Evolutionary conservation across 441 rosid species (phyloP).

Genomic region (Geranium incanum): DNA sequence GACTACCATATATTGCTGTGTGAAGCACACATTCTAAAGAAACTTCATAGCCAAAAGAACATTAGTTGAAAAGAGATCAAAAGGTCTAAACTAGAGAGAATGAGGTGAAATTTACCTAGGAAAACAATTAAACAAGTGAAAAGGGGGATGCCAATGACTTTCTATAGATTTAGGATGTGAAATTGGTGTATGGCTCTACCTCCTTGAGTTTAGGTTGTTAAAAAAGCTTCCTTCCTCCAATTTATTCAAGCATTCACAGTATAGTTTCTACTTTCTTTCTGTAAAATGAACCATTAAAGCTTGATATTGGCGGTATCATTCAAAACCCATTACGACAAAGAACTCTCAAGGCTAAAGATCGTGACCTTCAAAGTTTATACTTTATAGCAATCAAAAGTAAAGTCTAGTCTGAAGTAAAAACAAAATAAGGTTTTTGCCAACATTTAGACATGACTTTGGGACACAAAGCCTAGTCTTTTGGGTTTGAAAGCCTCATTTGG

Average conservation of each 20-base stretch:
- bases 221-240: not conserved
- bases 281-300: not conserved
- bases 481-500: not conserved
- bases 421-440: not conserved
- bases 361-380: not conserved
- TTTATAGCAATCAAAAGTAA: no score
- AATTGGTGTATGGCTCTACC: not conserved
- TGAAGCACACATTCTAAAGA: conserved; percentile 3
- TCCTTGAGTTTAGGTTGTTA: not conserved
- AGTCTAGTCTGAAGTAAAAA: not conserved
- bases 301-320: not conserved
- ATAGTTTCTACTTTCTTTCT: not conserved
- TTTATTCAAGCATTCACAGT: not conserved
- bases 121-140: not conserved
- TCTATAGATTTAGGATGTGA: not conserved
- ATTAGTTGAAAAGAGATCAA: not conserved
- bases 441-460: not conserved
- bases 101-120: not conserved
- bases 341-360: not conserved
- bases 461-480: not conserved
- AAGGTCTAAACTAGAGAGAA: not conserved
- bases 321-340: not conserved
- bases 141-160: not conserved
- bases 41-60: not conserved
- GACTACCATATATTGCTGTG: not conserved